phyloP scores from a whole-genome alignment of 306 rosid genomes.

The Medicago truncatula region DNA sequence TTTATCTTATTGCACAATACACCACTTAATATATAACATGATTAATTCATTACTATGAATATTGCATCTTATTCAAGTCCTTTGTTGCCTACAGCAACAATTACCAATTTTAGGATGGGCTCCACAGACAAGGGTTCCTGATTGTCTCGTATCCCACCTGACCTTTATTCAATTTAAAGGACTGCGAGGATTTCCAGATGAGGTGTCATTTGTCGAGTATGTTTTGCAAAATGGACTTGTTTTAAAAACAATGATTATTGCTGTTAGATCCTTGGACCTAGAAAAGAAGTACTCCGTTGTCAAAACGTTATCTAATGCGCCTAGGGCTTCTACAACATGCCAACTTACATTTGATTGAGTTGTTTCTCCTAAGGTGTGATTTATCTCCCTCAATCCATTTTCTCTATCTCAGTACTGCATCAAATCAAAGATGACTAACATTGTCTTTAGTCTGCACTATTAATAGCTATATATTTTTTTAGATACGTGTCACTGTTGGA shows the following conservation, averaged over 20 bases:
- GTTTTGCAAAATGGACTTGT: neutral
- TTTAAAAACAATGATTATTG: neutral
- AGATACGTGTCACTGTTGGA: too few relatives aligned
- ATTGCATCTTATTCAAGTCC: neutral
- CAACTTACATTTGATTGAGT: neutral
- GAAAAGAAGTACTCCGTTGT: neutral
- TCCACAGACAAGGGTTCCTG: constrained; percentile 6
- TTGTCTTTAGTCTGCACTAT: too few relatives aligned
- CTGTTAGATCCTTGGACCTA: neutral
- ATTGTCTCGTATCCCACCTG: neutral
- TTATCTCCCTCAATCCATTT: neutral
- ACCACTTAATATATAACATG: too few relatives aligned
- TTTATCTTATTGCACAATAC: too few relatives aligned
- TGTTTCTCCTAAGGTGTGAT: neutral
- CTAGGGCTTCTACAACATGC: neutral
- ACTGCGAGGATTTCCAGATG: neutral
- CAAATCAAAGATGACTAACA: too few relatives aligned
- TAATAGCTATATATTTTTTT: too few relatives aligned
- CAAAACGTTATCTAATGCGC: neutral
- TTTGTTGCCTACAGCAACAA: neutral
- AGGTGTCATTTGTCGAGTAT: neutral
- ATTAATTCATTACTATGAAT: too few relatives aligned
- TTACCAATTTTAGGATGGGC: neutral
- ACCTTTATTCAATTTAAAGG: neutral
- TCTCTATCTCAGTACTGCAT: neutral